These are phyloP conservation scores for Hortiboletus campestris DNA, from an alignment of 768 basidiomycete genomes.

Conservation along the genomic window DNA sequence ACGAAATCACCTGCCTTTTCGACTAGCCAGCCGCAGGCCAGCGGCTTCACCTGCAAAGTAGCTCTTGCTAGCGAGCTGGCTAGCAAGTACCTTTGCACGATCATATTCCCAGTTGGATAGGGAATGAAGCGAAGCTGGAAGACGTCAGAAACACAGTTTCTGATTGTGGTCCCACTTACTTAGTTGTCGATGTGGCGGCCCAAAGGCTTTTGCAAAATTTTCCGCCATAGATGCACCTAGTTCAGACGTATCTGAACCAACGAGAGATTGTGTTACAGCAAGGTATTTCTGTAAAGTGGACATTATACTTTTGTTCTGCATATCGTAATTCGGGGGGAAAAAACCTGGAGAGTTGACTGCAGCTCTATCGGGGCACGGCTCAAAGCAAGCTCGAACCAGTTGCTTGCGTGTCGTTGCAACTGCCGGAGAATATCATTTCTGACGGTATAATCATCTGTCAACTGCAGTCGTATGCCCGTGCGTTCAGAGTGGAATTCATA, in stretches of 20 bases:
- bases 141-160: not conserved
- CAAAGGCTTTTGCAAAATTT: slow-evolving; percentile 78
- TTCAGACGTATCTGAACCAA: slow-evolving; percentile 76
- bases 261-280: slow-evolving; percentile 63
- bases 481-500: slow-evolving; percentile 82
- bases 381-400: slow-evolving; percentile 86
- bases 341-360: slow-evolving; percentile 87
- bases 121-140: slow-evolving; percentile 50
- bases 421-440: slow-evolving; percentile 82
- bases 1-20: slow-evolving; percentile 47
- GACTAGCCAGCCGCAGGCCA: slow-evolving; percentile 69
- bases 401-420: slow-evolving; percentile 68
- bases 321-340: slow-evolving; percentile 9
- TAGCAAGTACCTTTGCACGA: slow-evolving; percentile 74
- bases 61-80: slow-evolving; percentile 87
- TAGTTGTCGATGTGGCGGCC: slow-evolving; percentile 71
- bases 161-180: slow-evolving; percentile 44
- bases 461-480: slow-evolving; percentile 67
- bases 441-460: slow-evolving; percentile 83
- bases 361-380: slow-evolving; percentile 89
- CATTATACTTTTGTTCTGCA: not conserved
- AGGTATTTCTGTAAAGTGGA: slow-evolving; percentile 75
- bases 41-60: slow-evolving; percentile 87
- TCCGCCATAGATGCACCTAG: slow-evolving; percentile 90
- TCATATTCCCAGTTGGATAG: slow-evolving; percentile 72